These are phyloP conservation scores for Ascocoryne sarcoides DNA, from an alignment of 2,329 filamentous ascomycete genomes.

Conservation along the genomic window DNA sequence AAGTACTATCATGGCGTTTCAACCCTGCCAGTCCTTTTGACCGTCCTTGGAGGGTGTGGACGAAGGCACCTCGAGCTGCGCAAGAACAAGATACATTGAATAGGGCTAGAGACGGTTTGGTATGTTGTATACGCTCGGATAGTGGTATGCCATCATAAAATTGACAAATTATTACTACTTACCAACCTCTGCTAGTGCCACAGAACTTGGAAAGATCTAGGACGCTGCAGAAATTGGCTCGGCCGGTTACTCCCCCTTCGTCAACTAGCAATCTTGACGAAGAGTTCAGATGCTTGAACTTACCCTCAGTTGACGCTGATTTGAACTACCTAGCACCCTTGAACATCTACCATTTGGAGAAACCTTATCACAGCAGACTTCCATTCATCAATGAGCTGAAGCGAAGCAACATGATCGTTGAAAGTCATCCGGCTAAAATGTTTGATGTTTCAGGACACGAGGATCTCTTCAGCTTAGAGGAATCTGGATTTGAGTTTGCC, in stretches of 20 bases:
- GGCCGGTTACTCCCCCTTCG: background rate
- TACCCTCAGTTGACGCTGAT: background rate
- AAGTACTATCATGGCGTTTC: slow-evolving; percentile 4
- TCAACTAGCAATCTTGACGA: background rate
- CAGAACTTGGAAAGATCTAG: too few relatives aligned
- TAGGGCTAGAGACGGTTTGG: too few relatives aligned
- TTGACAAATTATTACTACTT: background rate
- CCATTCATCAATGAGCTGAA: background rate
- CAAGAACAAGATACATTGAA: background rate
- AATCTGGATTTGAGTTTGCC: slow-evolving; percentile 3
- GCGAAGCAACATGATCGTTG: slow-evolving; percentile 1
- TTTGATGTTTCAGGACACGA: slow-evolving; percentile 2
- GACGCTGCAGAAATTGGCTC: too few relatives aligned
- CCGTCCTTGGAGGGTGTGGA: slow-evolving; percentile 5
- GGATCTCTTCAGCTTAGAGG: slow-evolving; percentile 1
- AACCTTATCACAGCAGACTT: slow-evolving; percentile 5
- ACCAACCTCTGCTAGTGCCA: too few relatives aligned
- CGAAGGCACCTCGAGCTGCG: slow-evolving; percentile 1
- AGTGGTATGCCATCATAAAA: too few relatives aligned
- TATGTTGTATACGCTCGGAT: too few relatives aligned
- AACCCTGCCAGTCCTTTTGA: slow-evolving; percentile 2
- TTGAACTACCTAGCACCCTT: slow-evolving; percentile 1
- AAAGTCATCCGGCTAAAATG: background rate
- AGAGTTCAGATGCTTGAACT: background rate
- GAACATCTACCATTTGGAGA: slow-evolving; percentile 1